Evolutionary conservation across 352 stramenopile genomes (phyloP).

Genomic region (Nothophytophthora sp.): DNA sequence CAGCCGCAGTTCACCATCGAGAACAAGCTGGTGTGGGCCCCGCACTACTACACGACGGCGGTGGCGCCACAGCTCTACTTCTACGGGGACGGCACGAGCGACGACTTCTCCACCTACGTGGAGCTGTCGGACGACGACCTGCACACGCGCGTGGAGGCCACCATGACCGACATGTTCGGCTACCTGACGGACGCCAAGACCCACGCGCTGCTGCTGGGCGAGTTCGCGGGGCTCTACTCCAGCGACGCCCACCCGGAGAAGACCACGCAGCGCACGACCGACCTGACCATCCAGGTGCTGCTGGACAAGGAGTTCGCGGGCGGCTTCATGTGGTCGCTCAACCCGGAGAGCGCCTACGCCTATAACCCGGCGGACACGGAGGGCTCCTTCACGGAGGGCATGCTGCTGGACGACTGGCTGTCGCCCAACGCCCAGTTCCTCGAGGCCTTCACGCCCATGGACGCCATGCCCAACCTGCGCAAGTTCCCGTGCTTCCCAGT

Average conservation of each 20-base stretch:
- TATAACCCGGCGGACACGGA: constrained; percentile 68
- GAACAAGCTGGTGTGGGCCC: constrained; percentile 84
- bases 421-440: constrained; percentile 73
- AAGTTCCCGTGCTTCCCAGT: constrained; percentile 67
- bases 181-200: constrained; percentile 55
- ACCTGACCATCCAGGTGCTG: constrained; percentile 71
- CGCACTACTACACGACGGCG: constrained; percentile 84
- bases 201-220: constrained; percentile 63
- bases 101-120: constrained; percentile 53
- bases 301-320: constrained; percentile 63
- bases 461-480: constrained; percentile 60
- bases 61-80: constrained; percentile 77
- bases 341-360: constrained; percentile 75
- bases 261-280: constrained; percentile 75
- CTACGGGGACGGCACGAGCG: constrained; percentile 55
- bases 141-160: constrained; percentile 41
- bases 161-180: constrained; percentile 82
- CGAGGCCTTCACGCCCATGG: constrained; percentile 64
- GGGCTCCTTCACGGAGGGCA: constrained; percentile 66
- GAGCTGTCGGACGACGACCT: constrained; percentile 63
- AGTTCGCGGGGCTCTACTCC: constrained; percentile 74
- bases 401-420: constrained; percentile 80
- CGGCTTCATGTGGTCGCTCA: constrained; percentile 86
- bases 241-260: constrained; percentile 66
- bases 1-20: constrained; percentile 51